phyloP scores from a whole-genome alignment of 116 monocot species.

The Trichopus zeylanicus region DNA sequence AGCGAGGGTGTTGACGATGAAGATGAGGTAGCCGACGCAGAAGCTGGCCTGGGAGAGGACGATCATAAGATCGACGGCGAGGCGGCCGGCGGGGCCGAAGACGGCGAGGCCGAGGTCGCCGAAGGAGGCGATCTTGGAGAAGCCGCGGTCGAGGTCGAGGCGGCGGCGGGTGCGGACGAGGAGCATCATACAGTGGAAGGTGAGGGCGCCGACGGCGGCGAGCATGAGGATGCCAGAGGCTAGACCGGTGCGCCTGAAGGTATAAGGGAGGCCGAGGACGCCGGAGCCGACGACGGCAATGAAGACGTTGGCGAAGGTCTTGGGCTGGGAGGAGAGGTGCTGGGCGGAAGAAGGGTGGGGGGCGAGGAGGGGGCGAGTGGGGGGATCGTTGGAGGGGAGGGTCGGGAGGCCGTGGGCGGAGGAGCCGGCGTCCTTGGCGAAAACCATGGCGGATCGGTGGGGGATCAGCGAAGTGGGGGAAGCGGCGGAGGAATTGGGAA shows the following conservation, averaged over 20 bases:
- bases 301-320: constrained; percentile 98
- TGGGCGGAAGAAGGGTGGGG: neutral
- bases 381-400: neutral
- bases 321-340: constrained; percentile 71
- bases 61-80: constrained; percentile 81
- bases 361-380: constrained; percentile 21
- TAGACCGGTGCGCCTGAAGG: constrained; percentile 86
- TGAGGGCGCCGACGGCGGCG: constrained; percentile 44
- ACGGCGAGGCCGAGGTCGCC: constrained; percentile 76
- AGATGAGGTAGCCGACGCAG: constrained; percentile 82
- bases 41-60: constrained; percentile 79
- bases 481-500: no score
- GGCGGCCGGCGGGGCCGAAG: constrained; percentile 40
- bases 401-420: constrained; percentile 33
- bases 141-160: constrained; percentile 22
- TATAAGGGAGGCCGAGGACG: constrained; percentile 92
- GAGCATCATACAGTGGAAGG: constrained; percentile 87
- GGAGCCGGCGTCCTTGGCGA: constrained; percentile 40
- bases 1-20: constrained; percentile 67
- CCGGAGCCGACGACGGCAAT: constrained; percentile 94
- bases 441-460: constrained; percentile 33
- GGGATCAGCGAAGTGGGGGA: no score
- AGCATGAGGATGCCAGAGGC: constrained; percentile 52
- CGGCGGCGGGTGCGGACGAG: constrained; percentile 65
- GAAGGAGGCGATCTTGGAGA: constrained; percentile 59